Evolutionary conservation across 257 asterid genomes (phyloP), one percentile per base, ranked within the genome.

Genomic region (Nicotiana benthamiana): DNA sequence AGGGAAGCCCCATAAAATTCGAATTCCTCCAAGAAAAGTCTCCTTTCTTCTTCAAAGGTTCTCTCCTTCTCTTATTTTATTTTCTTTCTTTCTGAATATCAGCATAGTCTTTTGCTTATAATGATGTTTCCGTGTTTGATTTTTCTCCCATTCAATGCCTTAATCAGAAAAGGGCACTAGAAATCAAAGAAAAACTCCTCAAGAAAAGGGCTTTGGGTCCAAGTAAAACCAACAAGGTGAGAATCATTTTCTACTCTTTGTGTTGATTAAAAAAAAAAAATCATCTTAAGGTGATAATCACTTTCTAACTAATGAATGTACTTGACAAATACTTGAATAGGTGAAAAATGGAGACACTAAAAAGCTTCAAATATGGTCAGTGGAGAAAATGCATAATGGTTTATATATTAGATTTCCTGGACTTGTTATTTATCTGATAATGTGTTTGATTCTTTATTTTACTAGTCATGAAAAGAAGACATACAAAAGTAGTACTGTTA

Each of bases 31-130:
- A 72, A 62, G 18, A 36, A 28, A 48, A 64, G 80, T 26, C 36
- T 40, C 48, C 48, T 66, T 46, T 75, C 87, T 54, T 34, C 85
- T 70, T 57, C 82, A 11, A 79, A 86, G 85, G 87, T 81, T 46
- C 62, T 4, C 4, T 48, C 79, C 26, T 16, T 64, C 6, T 80
- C 24, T 56, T 28, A 12, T 70, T 9, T 11, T 4, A n/a, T 30
- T 28, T 28, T 2, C 0, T 17, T 66, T 32, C 12, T 32, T 4
- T 18, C 24, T 66, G 3, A 16, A 15, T 9, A 51, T 51, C 6
- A 3, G 56, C 56, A 12, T 18, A 1, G 5, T 60, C 26, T 60
- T 24, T 67, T 67, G 0, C 54, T n/a, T 57, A 66, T 24, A 16
- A n/a, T 75, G 53, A 43, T 15, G 46, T 1, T 8, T 36, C 43